Evolutionary conservation across 495 filamentous ascomycete genomes (phyloP), one percentile per base, ranked within the genome.

Genomic region (Aspergillus bridgeri): DNA sequence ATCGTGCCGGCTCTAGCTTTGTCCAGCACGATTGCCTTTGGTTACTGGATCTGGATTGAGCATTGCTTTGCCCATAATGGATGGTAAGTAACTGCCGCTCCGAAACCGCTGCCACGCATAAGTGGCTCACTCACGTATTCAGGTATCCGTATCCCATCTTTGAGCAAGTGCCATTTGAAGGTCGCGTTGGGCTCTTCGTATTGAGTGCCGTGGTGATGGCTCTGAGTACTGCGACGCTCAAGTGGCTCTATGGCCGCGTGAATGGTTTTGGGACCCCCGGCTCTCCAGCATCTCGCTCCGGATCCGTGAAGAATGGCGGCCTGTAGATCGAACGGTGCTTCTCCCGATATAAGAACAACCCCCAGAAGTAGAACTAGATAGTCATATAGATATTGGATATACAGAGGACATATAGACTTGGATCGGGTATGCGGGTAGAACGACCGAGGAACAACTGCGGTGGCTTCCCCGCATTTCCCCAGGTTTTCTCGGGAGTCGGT

Each of bases 141-240:
- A 89, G 86, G 77, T 96, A 96, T 61, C 92, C 92, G 3, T 96
- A 96, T 75, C 91, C 92, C 3, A 80, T 96, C 17, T 89, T 96
- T 58, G 84, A 78, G 3, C 68, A 83, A 20, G 68, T 94, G 24
- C 75, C 70, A 46, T 85, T 83, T 1, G 65, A 75, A 56, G 81
- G 87, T 59, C 82, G 92, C 22, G 68, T 85, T 27, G 71, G 80
- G 17, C 77, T 96, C 11, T 96, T 96, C 62, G 78, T 76, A 13
- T 66, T 80, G 5, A 89, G 89, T 51, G 90, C 89, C 1, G 60
- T 81, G 13, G 65, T 88, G 20, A 93, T 95, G 89, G 83, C 85
- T 3, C 62, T 77, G 5, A 91, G 85, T 61, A 92, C 88, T 1
- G 68, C 79, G 20, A 72, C 75, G 20, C 69, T 96, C 50, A 86